phyloP scores from a whole-genome alignment of 176 grass and related monocot species.

The Phyllostachys edulis region DNA sequence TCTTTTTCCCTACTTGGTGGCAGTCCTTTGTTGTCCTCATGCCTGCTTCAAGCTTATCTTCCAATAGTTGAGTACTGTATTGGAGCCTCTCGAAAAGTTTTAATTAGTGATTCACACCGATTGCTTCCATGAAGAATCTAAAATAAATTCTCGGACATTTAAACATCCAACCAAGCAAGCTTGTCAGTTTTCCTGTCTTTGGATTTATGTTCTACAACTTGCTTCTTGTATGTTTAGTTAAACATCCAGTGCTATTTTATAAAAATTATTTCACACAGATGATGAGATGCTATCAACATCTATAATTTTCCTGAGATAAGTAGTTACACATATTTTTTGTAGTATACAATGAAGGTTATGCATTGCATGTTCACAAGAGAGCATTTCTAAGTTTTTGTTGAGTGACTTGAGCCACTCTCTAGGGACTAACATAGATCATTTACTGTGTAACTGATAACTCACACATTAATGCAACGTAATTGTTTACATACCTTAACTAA shows the following conservation, averaged over 20 bases:
- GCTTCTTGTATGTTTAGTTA: slow-evolving; percentile 15
- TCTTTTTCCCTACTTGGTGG: slow-evolving; percentile 7
- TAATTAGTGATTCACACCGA: slow-evolving; percentile 8
- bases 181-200: slow-evolving; percentile 24
- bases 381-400: slow-evolving; percentile 6
- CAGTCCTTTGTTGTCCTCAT: background rate
- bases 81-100: slow-evolving; percentile 1
- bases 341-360: background rate
- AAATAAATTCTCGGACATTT: slow-evolving; percentile 6
- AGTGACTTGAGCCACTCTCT: slow-evolving; percentile 7
- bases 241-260: background rate
- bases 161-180: background rate
- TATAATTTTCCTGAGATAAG: background rate
- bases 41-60: slow-evolving; percentile 1
- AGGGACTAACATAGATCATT: background rate
- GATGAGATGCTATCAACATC: background rate
- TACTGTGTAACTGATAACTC: slow-evolving; percentile 15
- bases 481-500: background rate
- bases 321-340: background rate
- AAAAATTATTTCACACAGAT: background rate
- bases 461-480: background rate
- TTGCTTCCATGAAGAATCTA: background rate
- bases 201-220: slow-evolving; percentile 21
- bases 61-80: slow-evolving; percentile 27
- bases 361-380: background rate